These are phyloP conservation scores for Wickerhamomyces pijperi DNA, from an alignment of 805 yeast genomes.

Conservation along the genomic window DNA sequence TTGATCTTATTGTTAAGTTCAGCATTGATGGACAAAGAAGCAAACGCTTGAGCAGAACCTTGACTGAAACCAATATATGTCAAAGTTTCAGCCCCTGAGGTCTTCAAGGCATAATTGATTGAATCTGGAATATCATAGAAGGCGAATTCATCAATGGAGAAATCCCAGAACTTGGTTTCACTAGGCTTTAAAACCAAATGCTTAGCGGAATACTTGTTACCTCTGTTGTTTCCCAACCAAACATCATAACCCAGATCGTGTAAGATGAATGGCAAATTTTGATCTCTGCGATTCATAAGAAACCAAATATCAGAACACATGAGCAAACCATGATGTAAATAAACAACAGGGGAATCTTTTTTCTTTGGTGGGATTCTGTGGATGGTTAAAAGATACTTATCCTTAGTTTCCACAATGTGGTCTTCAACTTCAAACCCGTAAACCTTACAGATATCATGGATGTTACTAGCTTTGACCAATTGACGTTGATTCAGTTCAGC, in stretches of 20 bases:
- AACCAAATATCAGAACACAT: slow-evolving; percentile 85
- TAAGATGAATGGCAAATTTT: slow-evolving; percentile 63
- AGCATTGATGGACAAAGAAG: slow-evolving; percentile 64
- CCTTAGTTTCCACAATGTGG: slow-evolving; percentile 67
- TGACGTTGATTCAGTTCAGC: slow-evolving; percentile 5
- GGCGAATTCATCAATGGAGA: slow-evolving; percentile 86
- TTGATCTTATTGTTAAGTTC: slow-evolving; percentile 44
- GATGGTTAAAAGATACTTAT: slow-evolving; percentile 63
- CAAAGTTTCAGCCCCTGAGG: slow-evolving; percentile 42
- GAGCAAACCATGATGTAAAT: slow-evolving; percentile 83
- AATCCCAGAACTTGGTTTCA: slow-evolving; percentile 65
- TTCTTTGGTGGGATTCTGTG: slow-evolving; percentile 50
- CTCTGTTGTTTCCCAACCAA: slow-evolving; percentile 88
- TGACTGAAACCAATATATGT: slow-evolving; percentile 86
- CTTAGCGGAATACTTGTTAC: slow-evolving; percentile 85
- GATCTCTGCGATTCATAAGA: slow-evolving; percentile 32
- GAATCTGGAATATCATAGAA: slow-evolving; percentile 83
- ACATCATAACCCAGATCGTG: slow-evolving; percentile 85
- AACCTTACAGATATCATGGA: slow-evolving; percentile 54
- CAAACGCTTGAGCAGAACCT: slow-evolving; percentile 91
- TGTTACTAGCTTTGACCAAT: slow-evolving; percentile 25
- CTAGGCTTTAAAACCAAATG: slow-evolving; percentile 39
- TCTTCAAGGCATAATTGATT: slow-evolving; percentile 55
- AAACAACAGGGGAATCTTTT: slow-evolving; percentile 40
- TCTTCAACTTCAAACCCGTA: slow-evolving; percentile 68